These are phyloP conservation scores for Isabelozyma pseudorhagii DNA, from an alignment of 805 yeast genomes.

Conservation along the genomic window DNA sequence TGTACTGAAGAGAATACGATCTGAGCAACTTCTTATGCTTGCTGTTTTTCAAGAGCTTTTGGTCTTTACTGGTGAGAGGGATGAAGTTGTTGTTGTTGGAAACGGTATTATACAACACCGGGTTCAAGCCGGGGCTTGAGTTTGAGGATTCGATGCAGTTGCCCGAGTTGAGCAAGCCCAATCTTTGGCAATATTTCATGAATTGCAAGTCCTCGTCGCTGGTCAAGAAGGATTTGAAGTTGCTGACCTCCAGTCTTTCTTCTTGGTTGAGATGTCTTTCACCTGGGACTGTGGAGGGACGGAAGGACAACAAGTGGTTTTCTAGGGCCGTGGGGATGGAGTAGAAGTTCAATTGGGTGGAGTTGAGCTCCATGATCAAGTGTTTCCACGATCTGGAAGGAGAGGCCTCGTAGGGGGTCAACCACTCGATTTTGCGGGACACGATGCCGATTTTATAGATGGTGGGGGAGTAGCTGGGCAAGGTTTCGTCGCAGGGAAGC, in stretches of 20 bases:
- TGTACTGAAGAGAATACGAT: slow-evolving; percentile 79
- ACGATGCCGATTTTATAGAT: slow-evolving; percentile 57
- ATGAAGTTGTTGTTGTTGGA: background rate
- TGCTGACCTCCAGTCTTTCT: slow-evolving; percentile 6
- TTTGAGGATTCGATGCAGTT: background rate
- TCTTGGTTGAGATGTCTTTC: slow-evolving; percentile 6
- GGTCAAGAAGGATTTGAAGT: slow-evolving; percentile 19
- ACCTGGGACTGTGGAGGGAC: slow-evolving; percentile 6
- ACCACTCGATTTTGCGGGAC: slow-evolving; percentile 69
- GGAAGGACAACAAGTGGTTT: slow-evolving; percentile 19
- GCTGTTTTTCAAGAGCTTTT: background rate
- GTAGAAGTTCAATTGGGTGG: slow-evolving; percentile 80
- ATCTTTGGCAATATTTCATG: slow-evolving; percentile 18
- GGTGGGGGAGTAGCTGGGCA: slow-evolving; percentile 69
- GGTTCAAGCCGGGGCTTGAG: background rate
- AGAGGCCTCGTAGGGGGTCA: slow-evolving; percentile 72
- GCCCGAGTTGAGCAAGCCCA: slow-evolving; percentile 12
- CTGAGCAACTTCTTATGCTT: slow-evolving; percentile 39
- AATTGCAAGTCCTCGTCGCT: slow-evolving; percentile 24
- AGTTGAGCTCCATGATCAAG: slow-evolving; percentile 70
- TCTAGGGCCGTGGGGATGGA: slow-evolving; percentile 32
- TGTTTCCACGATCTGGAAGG: slow-evolving; percentile 68
- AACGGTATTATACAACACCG: background rate
- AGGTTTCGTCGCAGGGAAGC: slow-evolving; percentile 29
- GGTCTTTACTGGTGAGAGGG: background rate